Evolutionary conservation across 257 asterid species (phyloP).

Genomic region (Solanum sitiens): DNA sequence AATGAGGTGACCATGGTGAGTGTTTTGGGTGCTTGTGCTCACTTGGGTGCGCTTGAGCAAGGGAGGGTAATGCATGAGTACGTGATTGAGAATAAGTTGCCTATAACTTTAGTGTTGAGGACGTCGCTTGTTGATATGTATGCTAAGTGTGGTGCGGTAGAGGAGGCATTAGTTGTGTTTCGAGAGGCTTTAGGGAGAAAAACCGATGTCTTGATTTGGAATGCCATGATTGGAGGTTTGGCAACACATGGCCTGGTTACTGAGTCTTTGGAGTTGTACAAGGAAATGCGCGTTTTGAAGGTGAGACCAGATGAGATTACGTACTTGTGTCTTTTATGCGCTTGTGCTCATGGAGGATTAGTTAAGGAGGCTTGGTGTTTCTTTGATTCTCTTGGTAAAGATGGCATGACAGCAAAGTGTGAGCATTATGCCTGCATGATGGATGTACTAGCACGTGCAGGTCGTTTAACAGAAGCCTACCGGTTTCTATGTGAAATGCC

Average conservation of each 20-base stretch:
- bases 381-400: constrained; percentile 24
- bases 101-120: constrained; percentile 33
- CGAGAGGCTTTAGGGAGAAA: constrained; percentile 20
- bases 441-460: constrained; percentile 73
- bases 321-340: constrained; percentile 49
- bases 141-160: constrained; percentile 67
- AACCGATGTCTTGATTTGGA: constrained; percentile 60
- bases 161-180: constrained; percentile 47
- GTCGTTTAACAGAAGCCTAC: constrained; percentile 45
- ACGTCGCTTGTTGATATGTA: constrained; percentile 77
- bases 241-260: constrained; percentile 56
- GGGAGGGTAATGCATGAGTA: constrained; percentile 49
- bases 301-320: constrained; percentile 60
- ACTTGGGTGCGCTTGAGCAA: constrained; percentile 65
- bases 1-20: constrained; percentile 85
- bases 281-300: constrained; percentile 22
- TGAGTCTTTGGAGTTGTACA: constrained; percentile 29
- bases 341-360: constrained; percentile 76
- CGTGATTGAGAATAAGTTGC: constrained; percentile 32
- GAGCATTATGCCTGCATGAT: constrained; percentile 80
- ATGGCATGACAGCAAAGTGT: constrained; percentile 41
- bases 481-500: constrained; percentile 30
- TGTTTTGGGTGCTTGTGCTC: constrained; percentile 59
- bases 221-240: constrained; percentile 68
- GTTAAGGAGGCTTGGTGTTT: constrained; percentile 51